phyloP scores from a whole-genome alignment of 768 basidiomycete genomes.

The Mycena metata region DNA sequence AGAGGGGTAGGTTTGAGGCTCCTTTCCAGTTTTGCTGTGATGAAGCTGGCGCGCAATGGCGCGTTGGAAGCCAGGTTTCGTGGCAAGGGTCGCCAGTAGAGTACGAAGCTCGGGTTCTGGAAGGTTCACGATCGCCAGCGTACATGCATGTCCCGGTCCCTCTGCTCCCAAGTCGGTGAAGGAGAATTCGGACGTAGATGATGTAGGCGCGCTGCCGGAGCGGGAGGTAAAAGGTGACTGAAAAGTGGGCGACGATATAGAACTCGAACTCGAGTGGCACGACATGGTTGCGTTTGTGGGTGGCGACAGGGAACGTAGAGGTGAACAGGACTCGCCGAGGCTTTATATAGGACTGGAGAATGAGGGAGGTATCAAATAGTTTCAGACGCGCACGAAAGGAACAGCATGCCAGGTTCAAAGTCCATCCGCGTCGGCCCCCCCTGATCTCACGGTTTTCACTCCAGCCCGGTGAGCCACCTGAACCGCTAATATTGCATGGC shows the following conservation, averaged over 20 bases:
- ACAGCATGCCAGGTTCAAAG: no score
- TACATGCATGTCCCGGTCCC: conserved; percentile 3
- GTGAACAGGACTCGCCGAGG: neutral
- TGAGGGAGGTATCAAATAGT: neutral
- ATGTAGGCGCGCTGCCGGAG: conserved; percentile 6
- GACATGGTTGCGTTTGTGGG: conserved; percentile 16
- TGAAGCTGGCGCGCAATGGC: conserved; percentile 56
- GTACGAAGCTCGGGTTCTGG: conserved; percentile 56
- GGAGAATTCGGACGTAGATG: conserved; percentile 13
- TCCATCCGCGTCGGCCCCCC: neutral
- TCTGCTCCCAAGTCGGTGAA: conserved; percentile 38
- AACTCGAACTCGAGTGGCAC: conserved; percentile 24
- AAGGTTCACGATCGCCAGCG: conserved; percentile 52
- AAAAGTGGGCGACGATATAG: conserved; percentile 26
- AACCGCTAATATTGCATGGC: conserved; percentile 14
- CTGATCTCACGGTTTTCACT: conserved; percentile 16
- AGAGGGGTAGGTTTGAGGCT: conserved; percentile 28
- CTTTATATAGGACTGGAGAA: conserved; percentile 9
- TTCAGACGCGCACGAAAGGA: no score
- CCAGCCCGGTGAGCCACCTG: neutral
- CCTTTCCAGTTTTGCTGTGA: conserved; percentile 32
- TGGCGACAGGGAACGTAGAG: neutral
- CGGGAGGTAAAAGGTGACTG: conserved; percentile 5
- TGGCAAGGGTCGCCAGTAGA: conserved; percentile 54
- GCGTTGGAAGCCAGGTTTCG: conserved; percentile 51